Percentiles rank a stretch among this genome's conserved stretches.
Evolutionary conservation across 108 stramenopile genomes (phyloP).

Genomic region (Asterionellopsis glacialis): DNA sequence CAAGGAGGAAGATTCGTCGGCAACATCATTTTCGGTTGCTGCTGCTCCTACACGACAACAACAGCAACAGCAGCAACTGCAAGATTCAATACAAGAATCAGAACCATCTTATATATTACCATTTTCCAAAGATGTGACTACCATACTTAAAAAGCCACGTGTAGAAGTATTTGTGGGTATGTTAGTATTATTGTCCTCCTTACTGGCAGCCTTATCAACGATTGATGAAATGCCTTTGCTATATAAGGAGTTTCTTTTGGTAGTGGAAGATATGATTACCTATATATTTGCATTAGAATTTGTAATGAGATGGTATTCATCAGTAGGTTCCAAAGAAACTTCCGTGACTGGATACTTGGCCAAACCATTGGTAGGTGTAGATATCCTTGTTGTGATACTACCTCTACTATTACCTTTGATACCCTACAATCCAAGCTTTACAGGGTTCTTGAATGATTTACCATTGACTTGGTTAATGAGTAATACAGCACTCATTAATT

Average conservation of each 20-base stretch:
- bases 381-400: constrained; percentile 40
- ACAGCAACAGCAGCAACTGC: too few species aligned
- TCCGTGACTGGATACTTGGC: constrained; percentile 30
- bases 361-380: constrained; percentile 46
- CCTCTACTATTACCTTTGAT: constrained; percentile 9
- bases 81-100: too few species aligned
- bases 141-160: constrained; percentile 20
- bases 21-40: too few species aligned
- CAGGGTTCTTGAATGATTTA: constrained; percentile 23
- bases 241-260: background rate
- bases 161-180: constrained; percentile 10
- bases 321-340: constrained; percentile 9
- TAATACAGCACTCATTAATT: constrained; percentile 41
- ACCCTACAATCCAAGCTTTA: background rate
- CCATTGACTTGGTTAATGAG: constrained; percentile 14
- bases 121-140: constrained; percentile 17
- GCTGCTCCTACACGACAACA: too few species aligned
- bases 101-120: constrained; percentile 4
- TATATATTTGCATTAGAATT: constrained; percentile 55
- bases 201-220: constrained; percentile 43
- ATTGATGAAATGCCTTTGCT: constrained; percentile 20
- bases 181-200: constrained; percentile 34
- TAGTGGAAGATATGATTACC: constrained; percentile 27
- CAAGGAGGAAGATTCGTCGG: too few species aligned
- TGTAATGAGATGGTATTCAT: constrained; percentile 50